Evolutionary conservation across 2,329 filamentous ascomycete species (phyloP), one percentile per base, ranked within the genome.

Genomic region (Juglanconis sp.): DNA sequence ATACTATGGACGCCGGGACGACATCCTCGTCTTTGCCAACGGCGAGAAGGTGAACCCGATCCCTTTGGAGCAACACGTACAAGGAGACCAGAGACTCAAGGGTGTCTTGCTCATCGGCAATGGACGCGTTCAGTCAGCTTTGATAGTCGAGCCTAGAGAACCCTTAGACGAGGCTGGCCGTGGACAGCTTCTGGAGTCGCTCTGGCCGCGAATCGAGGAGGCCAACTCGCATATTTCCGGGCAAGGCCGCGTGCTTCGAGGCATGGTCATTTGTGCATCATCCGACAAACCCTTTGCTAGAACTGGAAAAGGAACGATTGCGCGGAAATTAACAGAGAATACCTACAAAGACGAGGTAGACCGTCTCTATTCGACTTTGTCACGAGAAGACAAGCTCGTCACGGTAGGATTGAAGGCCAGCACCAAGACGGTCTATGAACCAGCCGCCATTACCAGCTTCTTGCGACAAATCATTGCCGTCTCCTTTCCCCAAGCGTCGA

Each of bases 41-140:
- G 77, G 78, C 1, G 74, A 78, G 54, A 80, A 79, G 63, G 70
- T 79, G 49, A 78, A 79, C 42, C 77, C 78, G 0, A 65, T 75
- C 10, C 68, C 68, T 0, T 69, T 77, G 66, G 77, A 80, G 57
- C 61, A 66, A 17, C 65, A 70, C 8, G 69, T 79, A 6, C 70
- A 70, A 34, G 65, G 62, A 1, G 71, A 76, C 51, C 68, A 71
- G 0, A 30, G 68, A 5, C 66, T 78, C 2, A 58, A 65, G 1
- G 64, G 66, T 8, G 72, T 71, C 1, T 44, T 76, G 11, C 51
- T 79, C 2, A 62, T 73, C 42, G 76, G 76, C 0, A 70, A 73
- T 36, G 67, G 66, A 9, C 65, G 68, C 10, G 72, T 74, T 47
- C 72, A 76, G 48, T 53, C 76, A 15, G 70, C 68, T 5, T 54